Conservation (phyloP, 139 green algal genomes). For the Closterium sp. region DNA sequence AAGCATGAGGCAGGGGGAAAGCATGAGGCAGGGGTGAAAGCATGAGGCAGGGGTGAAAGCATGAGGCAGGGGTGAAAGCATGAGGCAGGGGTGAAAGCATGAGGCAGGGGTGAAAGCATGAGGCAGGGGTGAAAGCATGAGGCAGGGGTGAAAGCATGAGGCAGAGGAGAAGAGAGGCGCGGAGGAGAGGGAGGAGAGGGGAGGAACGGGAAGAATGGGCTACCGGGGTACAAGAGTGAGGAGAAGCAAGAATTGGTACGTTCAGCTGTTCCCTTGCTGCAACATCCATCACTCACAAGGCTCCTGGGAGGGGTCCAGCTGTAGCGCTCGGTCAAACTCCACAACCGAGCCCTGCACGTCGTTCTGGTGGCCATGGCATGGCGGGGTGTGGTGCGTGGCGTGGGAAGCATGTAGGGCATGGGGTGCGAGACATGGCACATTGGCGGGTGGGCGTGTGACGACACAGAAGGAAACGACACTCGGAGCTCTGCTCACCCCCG, state of each 20-base stretch:
- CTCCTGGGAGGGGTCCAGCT: slow-evolving; percentile 37
- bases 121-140: neutral
- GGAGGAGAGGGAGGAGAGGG: too few relatives aligned
- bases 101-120: neutral
- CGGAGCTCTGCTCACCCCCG: neutral
- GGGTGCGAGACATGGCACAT: neutral
- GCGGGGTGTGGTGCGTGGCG: neutral
- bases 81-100: neutral
- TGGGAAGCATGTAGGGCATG: too few relatives aligned
- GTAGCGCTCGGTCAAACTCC: slow-evolving; percentile 43
- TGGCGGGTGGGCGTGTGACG: neutral
- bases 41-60: neutral
- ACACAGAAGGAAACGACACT: neutral
- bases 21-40: neutral
- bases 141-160: neutral
- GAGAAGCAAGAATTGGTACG: neutral
- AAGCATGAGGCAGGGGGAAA: too few relatives aligned
- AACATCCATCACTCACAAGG: too few relatives aligned
- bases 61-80: neutral
- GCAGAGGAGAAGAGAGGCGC: neutral
- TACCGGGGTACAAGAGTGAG: neutral
- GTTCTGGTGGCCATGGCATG: neutral
- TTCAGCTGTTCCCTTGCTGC: too few relatives aligned
- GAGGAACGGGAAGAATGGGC: neutral
- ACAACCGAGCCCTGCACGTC: slow-evolving; percentile 38